These are phyloP conservation scores for Phyllosticta citribraziliensis DNA, from an alignment of 2,329 filamentous ascomycete species.

Conservation along the genomic window DNA sequence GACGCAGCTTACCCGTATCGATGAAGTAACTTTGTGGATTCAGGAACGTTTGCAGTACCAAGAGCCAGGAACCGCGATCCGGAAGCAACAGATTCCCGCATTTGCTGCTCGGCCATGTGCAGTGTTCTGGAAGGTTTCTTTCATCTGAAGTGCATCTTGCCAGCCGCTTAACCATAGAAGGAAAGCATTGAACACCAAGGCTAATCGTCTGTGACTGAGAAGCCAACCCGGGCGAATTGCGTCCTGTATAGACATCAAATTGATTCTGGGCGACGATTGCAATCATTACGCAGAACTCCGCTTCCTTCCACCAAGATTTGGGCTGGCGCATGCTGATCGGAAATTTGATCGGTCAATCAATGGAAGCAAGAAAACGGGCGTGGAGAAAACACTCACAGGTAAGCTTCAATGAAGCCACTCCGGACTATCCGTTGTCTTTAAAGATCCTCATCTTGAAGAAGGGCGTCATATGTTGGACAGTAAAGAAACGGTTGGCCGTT, in stretches of 20 bases:
- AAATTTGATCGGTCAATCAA: neutral
- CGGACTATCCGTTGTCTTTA: neutral
- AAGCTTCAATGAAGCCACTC: neutral
- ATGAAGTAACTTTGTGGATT: neutral
- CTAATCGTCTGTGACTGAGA: too few relatives aligned
- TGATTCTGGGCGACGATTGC: neutral
- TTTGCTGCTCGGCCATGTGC: neutral
- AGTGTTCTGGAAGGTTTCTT: neutral
- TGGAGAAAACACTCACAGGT: neutral
- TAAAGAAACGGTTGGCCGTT: neutral
- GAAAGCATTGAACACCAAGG: too few relatives aligned
- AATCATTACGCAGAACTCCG: neutral
- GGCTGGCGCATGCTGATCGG: neutral
- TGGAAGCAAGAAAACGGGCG: neutral
- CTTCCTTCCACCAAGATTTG: neutral
- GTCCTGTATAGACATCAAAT: neutral
- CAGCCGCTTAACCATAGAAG: too few relatives aligned
- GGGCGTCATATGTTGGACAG: neutral
- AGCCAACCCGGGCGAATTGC: too few relatives aligned
- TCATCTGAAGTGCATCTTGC: too few relatives aligned
- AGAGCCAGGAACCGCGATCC: neutral
- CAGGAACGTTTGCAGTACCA: neutral
- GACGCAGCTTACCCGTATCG: neutral
- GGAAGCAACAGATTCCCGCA: neutral
- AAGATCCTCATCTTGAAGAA: neutral